Evolutionary conservation across 768 basidiomycete species (phyloP).

Genomic region (Lentinula boryana): DNA sequence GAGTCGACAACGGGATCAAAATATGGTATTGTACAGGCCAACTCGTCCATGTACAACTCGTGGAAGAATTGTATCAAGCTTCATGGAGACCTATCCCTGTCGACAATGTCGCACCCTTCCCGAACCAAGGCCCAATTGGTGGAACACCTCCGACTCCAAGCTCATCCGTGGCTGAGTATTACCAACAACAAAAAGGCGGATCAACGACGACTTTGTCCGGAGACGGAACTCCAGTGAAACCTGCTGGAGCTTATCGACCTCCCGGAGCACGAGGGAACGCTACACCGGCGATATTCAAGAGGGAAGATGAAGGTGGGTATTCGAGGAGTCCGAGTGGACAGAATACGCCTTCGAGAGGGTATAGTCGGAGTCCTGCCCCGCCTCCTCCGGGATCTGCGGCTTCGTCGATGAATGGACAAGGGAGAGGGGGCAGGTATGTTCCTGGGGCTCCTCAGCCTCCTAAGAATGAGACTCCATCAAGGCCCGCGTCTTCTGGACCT

Average conservation of each 20-base stretch:
- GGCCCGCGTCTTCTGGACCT: slow-evolving; percentile 8
- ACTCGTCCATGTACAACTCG: slow-evolving; percentile 74
- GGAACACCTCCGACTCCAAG: slow-evolving; percentile 56
- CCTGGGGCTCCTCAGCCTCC: slow-evolving; percentile 63
- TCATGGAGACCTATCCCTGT: slow-evolving; percentile 75
- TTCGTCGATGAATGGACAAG: slow-evolving; percentile 25
- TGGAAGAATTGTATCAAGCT: slow-evolving; percentile 88
- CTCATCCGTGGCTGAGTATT: slow-evolving; percentile 37
- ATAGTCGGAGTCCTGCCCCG: slow-evolving; percentile 51
- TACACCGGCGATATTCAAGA: slow-evolving; percentile 84
- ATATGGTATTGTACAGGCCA: slow-evolving; percentile 90
- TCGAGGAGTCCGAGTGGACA: slow-evolving; percentile 47
- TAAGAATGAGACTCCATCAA: neutral
- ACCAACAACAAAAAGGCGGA: slow-evolving; percentile 29
- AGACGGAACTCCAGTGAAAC: slow-evolving; percentile 37
- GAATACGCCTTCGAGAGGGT: slow-evolving; percentile 57
- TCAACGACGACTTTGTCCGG: slow-evolving; percentile 33
- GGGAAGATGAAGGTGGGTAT: slow-evolving; percentile 84
- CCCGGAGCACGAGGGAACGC: slow-evolving; percentile 88
- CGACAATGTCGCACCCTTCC: slow-evolving; percentile 64
- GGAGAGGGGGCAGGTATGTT: slow-evolving; percentile 48
- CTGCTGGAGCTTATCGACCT: slow-evolving; percentile 79
- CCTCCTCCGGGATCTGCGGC: slow-evolving; percentile 32
- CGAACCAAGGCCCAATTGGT: slow-evolving; percentile 44
- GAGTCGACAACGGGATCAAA: slow-evolving; percentile 97